Base-by-base conservation (phyloP, 495 filamentous ascomycete genomes). In the Hyaloscypha variabilis region DNA sequence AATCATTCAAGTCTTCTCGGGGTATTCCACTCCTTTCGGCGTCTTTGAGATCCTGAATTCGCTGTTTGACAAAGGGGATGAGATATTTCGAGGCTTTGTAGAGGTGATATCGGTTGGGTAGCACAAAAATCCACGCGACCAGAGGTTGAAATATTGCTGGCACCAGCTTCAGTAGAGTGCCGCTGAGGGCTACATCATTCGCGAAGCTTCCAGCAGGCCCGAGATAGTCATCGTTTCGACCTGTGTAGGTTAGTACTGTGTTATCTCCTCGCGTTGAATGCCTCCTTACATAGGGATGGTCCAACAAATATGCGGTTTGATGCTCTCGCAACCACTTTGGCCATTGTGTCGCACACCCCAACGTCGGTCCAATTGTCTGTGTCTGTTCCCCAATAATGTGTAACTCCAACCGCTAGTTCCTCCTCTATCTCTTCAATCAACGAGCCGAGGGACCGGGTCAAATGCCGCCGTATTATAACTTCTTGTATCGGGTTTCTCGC, bases 241-340 rank as follows among this genome's bases (percentile, higher is more conserved):
- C 82, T 25, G 80, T 54, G 3, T 72, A 67, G 4, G 71, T 65
- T 8, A 83, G 82, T 30, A 62, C 21, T 36, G 17, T 5, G 11
- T 4, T 19, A 19, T 4, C 25, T 2, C 28, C 25, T 34, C 19
- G 23, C 14, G 2, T 1, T 17, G 28, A 29, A 11, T 24, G 19
- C 14, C 1, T 46, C n/a, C 3, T 80, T 81, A 70, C 82, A 84
- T 36, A 87, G 69, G 19, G 81, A 77, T 6, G 77, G 66, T 23
- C 87, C 88, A 60, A 89, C 74, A 63, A 90, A 89, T 6, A 85
- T 73, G 11, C 85, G 73, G 29, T 85, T 83, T 0, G 87, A 86
- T 23, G 86, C 65, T 8, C 79, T 81, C 36, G 83, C 82, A 1
- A 91, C 80, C 21, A 88, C 80, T 17, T 60, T 55, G 25, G n/a